A percentile compares a stretch with the other conserved stretches of the same genome.
These are phyloP conservation scores for Theobroma cacao DNA, from an alignment of 345 rosid genomes.

Conservation along the genomic window DNA sequence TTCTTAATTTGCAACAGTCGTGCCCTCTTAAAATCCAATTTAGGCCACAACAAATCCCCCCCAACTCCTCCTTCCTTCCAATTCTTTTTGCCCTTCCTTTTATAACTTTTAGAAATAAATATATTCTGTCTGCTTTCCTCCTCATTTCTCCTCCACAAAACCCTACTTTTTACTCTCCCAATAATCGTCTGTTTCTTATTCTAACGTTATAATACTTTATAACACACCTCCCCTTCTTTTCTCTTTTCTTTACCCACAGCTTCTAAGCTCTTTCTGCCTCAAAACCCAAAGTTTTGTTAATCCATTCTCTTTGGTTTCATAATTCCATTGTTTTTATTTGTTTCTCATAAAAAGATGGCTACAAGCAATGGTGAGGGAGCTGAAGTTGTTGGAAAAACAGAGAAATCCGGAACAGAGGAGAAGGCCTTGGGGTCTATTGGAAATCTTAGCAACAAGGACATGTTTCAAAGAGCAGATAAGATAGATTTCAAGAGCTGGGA, in stretches of 20 bases:
- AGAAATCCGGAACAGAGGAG: neutral
- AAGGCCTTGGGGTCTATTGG: neutral
- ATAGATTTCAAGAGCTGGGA: constrained; percentile 86
- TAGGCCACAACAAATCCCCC: neutral
- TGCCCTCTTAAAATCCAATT: neutral
- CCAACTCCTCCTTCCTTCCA: neutral
- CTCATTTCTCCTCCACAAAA: constrained; percentile 7
- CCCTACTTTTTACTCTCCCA: neutral
- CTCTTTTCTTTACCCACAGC: neutral
- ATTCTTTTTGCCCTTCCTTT: neutral
- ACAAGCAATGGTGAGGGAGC: constrained; percentile 2
- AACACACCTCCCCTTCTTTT: neutral
- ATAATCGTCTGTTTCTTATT: neutral
- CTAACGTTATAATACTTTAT: neutral
- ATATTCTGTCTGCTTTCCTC: neutral
- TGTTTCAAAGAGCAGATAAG: constrained; percentile 65
- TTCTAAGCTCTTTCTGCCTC: neutral
- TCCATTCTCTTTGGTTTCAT: neutral
- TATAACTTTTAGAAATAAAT: neutral
- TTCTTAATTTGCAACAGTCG: constrained; percentile 5
- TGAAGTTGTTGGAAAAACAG: constrained; percentile 7
- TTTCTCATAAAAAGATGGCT: constrained; percentile 8
- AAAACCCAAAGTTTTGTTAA: neutral
- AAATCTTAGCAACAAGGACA: constrained; percentile 41
- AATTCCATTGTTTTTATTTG: neutral